phyloP scores from a whole-genome alignment of 1,139 yeast genomes.

The Pneumocystis oryctolagi region DNA sequence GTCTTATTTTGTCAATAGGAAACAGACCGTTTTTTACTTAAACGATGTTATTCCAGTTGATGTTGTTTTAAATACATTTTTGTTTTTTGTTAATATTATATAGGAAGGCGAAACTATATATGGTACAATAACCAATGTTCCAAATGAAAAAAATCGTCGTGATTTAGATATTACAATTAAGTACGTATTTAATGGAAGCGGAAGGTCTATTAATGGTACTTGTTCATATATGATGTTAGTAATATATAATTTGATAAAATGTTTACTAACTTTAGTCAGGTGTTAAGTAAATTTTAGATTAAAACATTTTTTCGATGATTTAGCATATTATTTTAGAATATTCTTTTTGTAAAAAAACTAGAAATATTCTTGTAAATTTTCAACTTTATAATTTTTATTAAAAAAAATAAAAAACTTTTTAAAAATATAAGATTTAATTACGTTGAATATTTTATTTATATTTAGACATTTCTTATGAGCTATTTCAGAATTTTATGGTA shows the following conservation, averaged over 20 bases:
- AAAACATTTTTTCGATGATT: not conserved
- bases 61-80: not conserved
- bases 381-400: too few species aligned
- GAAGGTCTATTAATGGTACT: not conserved
- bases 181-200: not conserved
- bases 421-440: too few species aligned
- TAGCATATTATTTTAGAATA: too few species aligned
- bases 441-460: too few species aligned
- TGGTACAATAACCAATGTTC: conserved; percentile 61
- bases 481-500: too few species aligned
- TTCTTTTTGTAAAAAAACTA: too few species aligned
- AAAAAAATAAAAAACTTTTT: too few species aligned
- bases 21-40: conserved; percentile 88
- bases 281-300: not conserved
- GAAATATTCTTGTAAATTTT: too few species aligned
- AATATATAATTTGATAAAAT: not conserved
- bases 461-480: too few species aligned
- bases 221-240: not conserved
- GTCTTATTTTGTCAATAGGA: conserved; percentile 44
- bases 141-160: conserved; percentile 67
- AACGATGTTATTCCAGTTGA: conserved; percentile 33
- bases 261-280: not conserved
- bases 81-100: not conserved
- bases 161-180: conserved; percentile 29
- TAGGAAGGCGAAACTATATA: conserved; percentile 53